These are phyloP conservation scores for Allomyces macrogynus DNA, from an alignment of 192 early-diverging fungal species.

Conservation along the genomic window DNA sequence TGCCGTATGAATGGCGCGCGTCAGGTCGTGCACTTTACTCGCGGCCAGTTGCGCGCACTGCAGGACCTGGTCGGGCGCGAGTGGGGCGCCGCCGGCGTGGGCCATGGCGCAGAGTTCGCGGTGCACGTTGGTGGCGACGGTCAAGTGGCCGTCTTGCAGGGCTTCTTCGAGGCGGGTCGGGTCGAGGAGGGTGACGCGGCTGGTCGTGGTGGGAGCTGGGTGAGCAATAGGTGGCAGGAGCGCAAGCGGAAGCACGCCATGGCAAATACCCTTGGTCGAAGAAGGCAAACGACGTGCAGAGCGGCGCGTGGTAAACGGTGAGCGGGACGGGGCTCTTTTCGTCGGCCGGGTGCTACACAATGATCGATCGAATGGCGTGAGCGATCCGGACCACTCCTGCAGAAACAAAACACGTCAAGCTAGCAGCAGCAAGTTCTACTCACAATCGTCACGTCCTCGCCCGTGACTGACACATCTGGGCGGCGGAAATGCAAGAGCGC, in stretches of 20 bases:
- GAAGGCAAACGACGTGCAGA: slow-evolving; percentile 81
- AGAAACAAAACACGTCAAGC: background rate
- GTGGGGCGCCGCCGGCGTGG: slow-evolving; percentile 74
- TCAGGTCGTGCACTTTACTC: slow-evolving; percentile 48
- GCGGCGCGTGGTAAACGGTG: slow-evolving; percentile 86
- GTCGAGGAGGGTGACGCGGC: slow-evolving; percentile 29
- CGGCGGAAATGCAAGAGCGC: slow-evolving; percentile 77
- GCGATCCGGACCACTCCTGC: background rate
- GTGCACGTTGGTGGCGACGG: slow-evolving; percentile 75
- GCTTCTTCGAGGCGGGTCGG: slow-evolving; percentile 75
- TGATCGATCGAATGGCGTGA: background rate
- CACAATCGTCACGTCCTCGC: slow-evolving; percentile 72
- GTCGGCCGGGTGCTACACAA: slow-evolving; percentile 50
- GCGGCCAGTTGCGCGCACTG: slow-evolving; percentile 66
- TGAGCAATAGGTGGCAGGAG: too few species aligned
- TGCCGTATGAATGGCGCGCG: slow-evolving; percentile 56
- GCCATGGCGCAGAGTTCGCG: slow-evolving; percentile 78
- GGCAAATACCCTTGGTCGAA: slow-evolving; percentile 71
- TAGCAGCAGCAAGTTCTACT: slow-evolving; percentile 16
- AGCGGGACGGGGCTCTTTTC: slow-evolving; percentile 84
- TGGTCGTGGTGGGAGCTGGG: too few species aligned
- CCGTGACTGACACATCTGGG: slow-evolving; percentile 89
- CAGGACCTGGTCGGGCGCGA: slow-evolving; percentile 52
- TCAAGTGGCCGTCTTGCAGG: slow-evolving; percentile 59
- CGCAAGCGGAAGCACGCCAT: too few species aligned